These are phyloP conservation scores for Lipomyces spencermartinsiae DNA, from an alignment of 805 yeast species.

Conservation along the genomic window DNA sequence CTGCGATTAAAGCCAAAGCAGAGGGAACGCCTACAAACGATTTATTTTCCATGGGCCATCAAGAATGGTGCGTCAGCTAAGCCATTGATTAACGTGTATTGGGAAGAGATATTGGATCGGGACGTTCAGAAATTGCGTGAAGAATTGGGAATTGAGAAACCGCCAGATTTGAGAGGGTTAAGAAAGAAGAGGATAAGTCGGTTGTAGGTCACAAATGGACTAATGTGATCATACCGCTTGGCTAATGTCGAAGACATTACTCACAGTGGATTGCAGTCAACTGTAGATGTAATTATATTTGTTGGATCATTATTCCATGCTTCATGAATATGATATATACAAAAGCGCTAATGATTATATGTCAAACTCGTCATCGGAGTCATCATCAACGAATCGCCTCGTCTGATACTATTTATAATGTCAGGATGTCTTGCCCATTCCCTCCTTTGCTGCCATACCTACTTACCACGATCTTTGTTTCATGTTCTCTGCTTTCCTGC, in stretches of 20 bases:
- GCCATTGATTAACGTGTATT: slow-evolving; percentile 83
- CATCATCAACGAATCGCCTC: slow-evolving; percentile 26
- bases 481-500: slow-evolving; percentile 61
- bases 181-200: slow-evolving; percentile 42
- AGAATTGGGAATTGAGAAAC: slow-evolving; percentile 75
- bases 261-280: neutral
- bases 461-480: slow-evolving; percentile 65
- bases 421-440: neutral
- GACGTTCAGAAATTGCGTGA: slow-evolving; percentile 75
- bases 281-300: neutral
- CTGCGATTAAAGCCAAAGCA: slow-evolving; percentile 70
- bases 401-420: slow-evolving; percentile 28
- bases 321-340: slow-evolving; percentile 3
- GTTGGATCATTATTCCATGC: neutral
- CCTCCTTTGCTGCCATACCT: too few species aligned
- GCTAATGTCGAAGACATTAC: neutral
- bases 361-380: slow-evolving; percentile 31
- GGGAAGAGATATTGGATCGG: slow-evolving; percentile 82
- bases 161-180: slow-evolving; percentile 77
- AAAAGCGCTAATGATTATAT: neutral
- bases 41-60: slow-evolving; percentile 89
- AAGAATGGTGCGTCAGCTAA: slow-evolving; percentile 72
- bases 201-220: neutral
- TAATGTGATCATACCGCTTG: neutral
- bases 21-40: slow-evolving; percentile 64